Percentiles rank a stretch among this genome's conserved stretches.
Evolutionary conservation across 2,329 filamentous ascomycete genomes (phyloP).

Genomic region (Phialemoniopsis sp.): DNA sequence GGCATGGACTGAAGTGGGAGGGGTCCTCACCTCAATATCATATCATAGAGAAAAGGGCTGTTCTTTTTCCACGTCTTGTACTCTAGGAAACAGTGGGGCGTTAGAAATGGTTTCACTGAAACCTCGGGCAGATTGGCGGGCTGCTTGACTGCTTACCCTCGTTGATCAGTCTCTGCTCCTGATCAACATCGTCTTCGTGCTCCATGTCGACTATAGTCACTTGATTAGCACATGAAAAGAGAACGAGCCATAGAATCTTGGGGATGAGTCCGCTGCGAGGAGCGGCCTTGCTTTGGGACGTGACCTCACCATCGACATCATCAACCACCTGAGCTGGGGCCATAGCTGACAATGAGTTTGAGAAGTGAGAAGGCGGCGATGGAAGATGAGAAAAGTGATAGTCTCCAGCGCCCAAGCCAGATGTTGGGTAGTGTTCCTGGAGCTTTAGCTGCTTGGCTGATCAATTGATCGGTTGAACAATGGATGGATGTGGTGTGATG

Average conservation of each 20-base stretch:
- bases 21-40: constrained; percentile 82
- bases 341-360: constrained; percentile 31
- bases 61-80: constrained; percentile 99
- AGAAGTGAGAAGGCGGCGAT: too few species aligned
- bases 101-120: too few species aligned
- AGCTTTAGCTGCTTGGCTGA: neutral
- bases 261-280: too few species aligned
- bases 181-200: constrained; percentile 67
- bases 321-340: constrained; percentile 42
- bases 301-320: constrained; percentile 27
- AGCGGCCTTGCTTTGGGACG: too few species aligned
- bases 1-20: too few species aligned
- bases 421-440: too few species aligned
- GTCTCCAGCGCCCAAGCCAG: too few species aligned
- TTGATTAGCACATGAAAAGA: constrained; percentile 11
- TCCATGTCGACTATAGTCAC: constrained; percentile 38
- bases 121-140: too few species aligned
- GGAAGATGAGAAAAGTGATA: too few species aligned
- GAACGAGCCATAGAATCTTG: too few species aligned
- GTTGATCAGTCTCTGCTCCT: constrained; percentile 86
- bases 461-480: neutral
- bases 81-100: constrained; percentile 46
- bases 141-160: constrained; percentile 69
- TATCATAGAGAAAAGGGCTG: constrained; percentile 94
- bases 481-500: neutral